Conservation (phyloP, 2,329 filamentous ascomycete species). For the Diaporthe velutina region DNA sequence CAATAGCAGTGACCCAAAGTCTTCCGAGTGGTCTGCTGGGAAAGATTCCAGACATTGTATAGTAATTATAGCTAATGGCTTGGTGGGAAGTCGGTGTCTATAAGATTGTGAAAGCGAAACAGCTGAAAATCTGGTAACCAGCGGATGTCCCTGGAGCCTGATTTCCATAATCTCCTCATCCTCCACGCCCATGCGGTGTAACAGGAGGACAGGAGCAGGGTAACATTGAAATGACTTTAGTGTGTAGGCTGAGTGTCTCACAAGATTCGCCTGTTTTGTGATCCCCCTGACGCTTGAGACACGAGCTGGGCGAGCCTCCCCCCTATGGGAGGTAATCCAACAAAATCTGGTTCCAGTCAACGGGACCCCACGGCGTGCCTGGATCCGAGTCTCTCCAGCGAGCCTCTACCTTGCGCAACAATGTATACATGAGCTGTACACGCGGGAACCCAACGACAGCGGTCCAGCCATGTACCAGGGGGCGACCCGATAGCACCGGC, state of each 20-base stretch:
- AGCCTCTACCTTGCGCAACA: not conserved
- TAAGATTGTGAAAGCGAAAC: slow-evolving; percentile 38
- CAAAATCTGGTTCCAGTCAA: not conserved
- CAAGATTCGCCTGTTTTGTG: too few relatives aligned
- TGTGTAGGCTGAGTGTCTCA: not conserved
- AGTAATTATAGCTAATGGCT: not conserved
- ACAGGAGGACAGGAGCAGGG: not conserved
- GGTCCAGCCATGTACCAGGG: not conserved
- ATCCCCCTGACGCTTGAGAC: not conserved
- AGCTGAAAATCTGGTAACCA: slow-evolving; percentile 26
- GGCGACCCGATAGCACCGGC: not conserved
- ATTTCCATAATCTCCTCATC: not conserved
- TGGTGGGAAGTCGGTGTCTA: slow-evolving; percentile 33
- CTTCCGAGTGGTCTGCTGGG: not conserved
- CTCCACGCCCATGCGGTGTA: not conserved
- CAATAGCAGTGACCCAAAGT: not conserved
- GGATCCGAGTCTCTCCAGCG: not conserved
- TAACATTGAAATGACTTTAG: too few relatives aligned
- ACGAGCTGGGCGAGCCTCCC: not conserved
- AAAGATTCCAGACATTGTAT: not conserved
- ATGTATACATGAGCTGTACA: not conserved
- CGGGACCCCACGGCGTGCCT: not conserved
- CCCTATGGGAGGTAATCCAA: too few relatives aligned
- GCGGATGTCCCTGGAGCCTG: not conserved
- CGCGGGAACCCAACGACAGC: not conserved